Percentiles rank a stretch among this genome's conserved stretches.
phyloP scores from a whole-genome alignment of 805 yeast genomes.

The Naumovozyma castellii region DNA sequence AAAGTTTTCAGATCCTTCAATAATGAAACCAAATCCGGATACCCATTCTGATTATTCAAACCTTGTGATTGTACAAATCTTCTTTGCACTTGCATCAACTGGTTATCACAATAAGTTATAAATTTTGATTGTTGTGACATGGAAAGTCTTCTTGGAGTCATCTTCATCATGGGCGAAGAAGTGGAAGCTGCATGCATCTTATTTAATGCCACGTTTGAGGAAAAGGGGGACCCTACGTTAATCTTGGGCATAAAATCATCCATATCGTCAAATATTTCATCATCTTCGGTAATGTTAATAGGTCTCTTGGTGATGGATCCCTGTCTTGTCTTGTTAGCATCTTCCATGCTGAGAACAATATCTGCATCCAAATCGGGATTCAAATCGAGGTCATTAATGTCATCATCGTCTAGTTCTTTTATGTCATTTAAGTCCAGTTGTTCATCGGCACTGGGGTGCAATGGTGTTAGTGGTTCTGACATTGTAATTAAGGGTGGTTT shows the following conservation, averaged over 20 bases:
- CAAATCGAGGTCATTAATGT: conserved; percentile 22
- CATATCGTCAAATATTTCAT: conserved; percentile 16
- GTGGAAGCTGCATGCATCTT: conserved; percentile 1
- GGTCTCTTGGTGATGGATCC: neutral
- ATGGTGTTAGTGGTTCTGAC: conserved; percentile 25
- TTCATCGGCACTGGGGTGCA: conserved; percentile 24
- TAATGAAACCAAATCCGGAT: conserved; percentile 28
- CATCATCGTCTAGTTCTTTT: conserved; percentile 21
- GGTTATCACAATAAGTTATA: conserved; percentile 44
- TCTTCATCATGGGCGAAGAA: neutral
- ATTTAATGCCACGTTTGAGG: conserved; percentile 13
- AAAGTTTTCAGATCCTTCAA: conserved; percentile 39
- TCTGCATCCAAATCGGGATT: conserved; percentile 15
- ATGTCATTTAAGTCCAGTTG: conserved; percentile 16
- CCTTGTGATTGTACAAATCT: conserved; percentile 40
- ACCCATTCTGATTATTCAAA: conserved; percentile 25
- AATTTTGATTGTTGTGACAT: conserved; percentile 48
- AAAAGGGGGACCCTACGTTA: conserved; percentile 25
- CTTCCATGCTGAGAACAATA: neutral
- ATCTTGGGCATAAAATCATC: conserved; percentile 27
- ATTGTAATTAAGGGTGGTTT: conserved; percentile 1
- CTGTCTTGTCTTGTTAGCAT: neutral
- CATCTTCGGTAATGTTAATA: conserved; percentile 1
- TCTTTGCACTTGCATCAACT: conserved; percentile 45
- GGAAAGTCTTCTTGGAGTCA: conserved; percentile 28